Evolutionary conservation across 179 eudicot species (phyloP), one percentile per base, ranked within the genome.

Genomic region (Beta corolliflora): DNA sequence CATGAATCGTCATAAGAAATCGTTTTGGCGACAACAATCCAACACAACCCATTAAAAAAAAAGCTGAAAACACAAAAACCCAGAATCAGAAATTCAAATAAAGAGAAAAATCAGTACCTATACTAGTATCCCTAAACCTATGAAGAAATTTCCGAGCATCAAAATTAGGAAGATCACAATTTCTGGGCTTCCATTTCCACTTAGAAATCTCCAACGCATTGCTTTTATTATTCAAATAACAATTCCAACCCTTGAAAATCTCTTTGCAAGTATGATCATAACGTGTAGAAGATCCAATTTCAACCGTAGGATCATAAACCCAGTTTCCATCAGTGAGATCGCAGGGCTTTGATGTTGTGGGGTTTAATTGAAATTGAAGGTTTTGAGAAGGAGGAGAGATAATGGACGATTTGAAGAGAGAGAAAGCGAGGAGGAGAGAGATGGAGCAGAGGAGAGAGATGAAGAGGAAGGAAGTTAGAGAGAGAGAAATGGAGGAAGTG

Each of bases 191-290:
- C 98, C 99, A 95, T 1, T 88, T 91, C 99, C 99, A 95, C 83
- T 83, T 89, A 31, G 81, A 67, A 50, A 95, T 76, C 31, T 93
- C 95, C 36, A 84, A 14, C n/a, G 90, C 95, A 87, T 94, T 92
- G 45, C 85, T 83, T 80, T 94, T 95, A 50, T 88, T 83, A 46
- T 89, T 86, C 65, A 86, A 84, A 21, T 91, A 82, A 80, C 99
- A 95, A 63, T 94, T 95, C 99, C 99, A 95, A 2, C 99, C 98
- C 82, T 91, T 93, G 89, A 77, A 95, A 12, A 95, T 95, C 91
- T 94, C 99, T 87, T 91, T 95, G 66, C 99, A 95, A 5, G 94
- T 89, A 54, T 90, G 88, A 77, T 90, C 95, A 77, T 95, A 95
- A 1, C 89, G 88, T 2, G 53, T 52, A 48, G 92, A 83, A 36